phyloP scores from a whole-genome alignment of 2,329 filamentous ascomycete genomes.

The Ceratocystis variospora region DNA sequence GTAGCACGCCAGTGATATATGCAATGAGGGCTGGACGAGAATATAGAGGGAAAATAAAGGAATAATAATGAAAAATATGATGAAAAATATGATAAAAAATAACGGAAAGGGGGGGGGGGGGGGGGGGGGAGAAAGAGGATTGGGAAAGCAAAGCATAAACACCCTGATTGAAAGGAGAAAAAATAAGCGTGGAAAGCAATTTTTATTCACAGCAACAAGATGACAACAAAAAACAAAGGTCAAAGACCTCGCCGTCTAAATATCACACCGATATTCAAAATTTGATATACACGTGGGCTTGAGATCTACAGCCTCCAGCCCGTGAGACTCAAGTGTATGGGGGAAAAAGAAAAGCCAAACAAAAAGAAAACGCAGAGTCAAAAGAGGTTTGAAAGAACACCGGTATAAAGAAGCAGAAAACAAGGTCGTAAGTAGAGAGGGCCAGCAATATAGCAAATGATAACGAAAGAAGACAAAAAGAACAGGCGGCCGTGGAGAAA shows the following conservation, averaged over 20 bases:
- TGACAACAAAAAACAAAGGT: neutral
- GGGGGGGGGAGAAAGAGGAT: neutral
- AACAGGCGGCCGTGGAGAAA: neutral
- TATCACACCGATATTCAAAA: neutral
- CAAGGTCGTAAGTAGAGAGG: neutral
- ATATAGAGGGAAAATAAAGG: neutral
- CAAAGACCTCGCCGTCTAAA: neutral
- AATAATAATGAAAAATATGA: neutral
- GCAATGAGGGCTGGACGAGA: neutral
- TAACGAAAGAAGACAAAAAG: neutral
- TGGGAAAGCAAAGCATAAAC: neutral
- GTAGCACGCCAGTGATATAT: neutral
- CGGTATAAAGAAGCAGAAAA: constrained; percentile 7
- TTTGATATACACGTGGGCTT: neutral
- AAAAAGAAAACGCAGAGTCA: neutral
- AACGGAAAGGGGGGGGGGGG: neutral
- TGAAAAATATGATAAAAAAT: neutral
- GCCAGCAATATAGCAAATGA: neutral
- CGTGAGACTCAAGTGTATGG: neutral
- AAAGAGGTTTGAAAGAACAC: neutral
- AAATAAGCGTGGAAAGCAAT: neutral
- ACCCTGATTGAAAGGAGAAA: neutral
- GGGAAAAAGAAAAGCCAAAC: neutral
- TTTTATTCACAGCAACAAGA: neutral
- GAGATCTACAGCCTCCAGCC: neutral